Conservation (phyloP, 2,329 filamentous ascomycete species). For the Xylariales sp. region DNA sequence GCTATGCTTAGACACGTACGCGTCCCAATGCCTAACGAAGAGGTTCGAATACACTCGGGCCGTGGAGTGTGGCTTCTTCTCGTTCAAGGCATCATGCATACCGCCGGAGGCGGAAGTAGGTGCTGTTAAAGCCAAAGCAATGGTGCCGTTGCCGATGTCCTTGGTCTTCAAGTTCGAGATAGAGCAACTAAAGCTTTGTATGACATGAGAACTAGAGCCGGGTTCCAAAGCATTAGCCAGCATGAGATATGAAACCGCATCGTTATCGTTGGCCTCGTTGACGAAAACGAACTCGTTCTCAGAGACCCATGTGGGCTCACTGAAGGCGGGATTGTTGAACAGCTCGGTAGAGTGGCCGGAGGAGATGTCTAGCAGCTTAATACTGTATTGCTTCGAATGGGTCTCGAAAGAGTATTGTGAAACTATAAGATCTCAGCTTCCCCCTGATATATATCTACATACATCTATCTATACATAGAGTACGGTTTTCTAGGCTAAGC, state of each 20-base stretch:
- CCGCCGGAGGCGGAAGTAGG: constrained; percentile 75
- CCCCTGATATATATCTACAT: constrained; percentile 28
- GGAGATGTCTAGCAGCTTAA: constrained; percentile 76
- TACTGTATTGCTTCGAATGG: constrained; percentile 75
- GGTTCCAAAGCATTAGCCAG: constrained; percentile 54
- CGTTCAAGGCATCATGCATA: constrained; percentile 73
- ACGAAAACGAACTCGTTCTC: constrained; percentile 71
- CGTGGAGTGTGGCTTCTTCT: constrained; percentile 69
- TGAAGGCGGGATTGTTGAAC: constrained; percentile 71
- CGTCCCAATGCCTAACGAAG: constrained; percentile 86
- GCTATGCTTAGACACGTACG: constrained; percentile 75
- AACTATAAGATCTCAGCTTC: constrained; percentile 56
- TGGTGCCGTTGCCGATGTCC: constrained; percentile 59
- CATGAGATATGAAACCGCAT: constrained; percentile 61
- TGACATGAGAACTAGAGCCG: constrained; percentile 56
- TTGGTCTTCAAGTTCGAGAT: constrained; percentile 71
- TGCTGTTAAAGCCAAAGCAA: constrained; percentile 70
- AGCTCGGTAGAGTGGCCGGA: constrained; percentile 74
- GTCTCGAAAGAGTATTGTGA: constrained; percentile 84
- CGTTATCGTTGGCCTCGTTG: constrained; percentile 59
- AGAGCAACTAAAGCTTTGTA: constrained; percentile 62
- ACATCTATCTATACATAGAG: constrained; percentile 6
- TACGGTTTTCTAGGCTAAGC: constrained; percentile 21
- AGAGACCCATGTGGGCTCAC: constrained; percentile 81
- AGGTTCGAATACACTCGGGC: constrained; percentile 79